Conservation (phyloP, 2,329 filamentous ascomycete genomes). For the Ophiocordyceps sinensis region DNA sequence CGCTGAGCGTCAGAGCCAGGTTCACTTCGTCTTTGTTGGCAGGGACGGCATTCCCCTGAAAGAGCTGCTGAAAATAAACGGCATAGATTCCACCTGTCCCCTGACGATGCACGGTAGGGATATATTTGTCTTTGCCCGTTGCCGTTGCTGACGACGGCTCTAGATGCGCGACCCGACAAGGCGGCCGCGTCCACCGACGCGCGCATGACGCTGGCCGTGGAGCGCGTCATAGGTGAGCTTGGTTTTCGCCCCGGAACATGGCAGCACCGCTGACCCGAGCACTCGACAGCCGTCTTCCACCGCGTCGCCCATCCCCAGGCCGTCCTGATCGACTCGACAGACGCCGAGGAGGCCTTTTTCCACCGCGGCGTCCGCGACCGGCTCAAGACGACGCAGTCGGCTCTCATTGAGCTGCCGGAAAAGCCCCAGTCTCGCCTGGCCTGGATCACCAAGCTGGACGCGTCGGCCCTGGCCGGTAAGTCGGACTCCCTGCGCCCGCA, state of each 20-base stretch:
- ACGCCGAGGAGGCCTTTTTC: constrained; percentile 56
- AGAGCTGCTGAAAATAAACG: constrained; percentile 62
- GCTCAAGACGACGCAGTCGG: constrained; percentile 32
- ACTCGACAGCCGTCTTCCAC: constrained; percentile 43
- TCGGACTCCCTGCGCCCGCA: constrained; percentile 2
- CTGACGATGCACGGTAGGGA: constrained; percentile 42
- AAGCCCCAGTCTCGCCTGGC: constrained; percentile 46
- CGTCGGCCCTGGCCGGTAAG: constrained; percentile 50
- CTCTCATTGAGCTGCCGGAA: constrained; percentile 62
- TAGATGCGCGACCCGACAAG: constrained; percentile 66
- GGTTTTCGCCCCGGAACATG: not conserved
- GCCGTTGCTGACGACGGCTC: not conserved
- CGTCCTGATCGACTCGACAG: constrained; percentile 55
- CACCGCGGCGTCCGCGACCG: constrained; percentile 42
- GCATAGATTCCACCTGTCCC: constrained; percentile 56
- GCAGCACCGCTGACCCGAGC: not conserved
- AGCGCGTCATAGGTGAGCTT: constrained; percentile 46
- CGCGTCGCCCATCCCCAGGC: constrained; percentile 65
- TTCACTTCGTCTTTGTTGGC: constrained; percentile 73
- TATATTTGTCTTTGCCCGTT: not conserved
- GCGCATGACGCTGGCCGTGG: constrained; percentile 51
- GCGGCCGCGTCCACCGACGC: constrained; percentile 52
- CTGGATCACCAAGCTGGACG: constrained; percentile 71
- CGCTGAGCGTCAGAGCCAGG: constrained; percentile 48
- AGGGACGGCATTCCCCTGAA: constrained; percentile 54